Percentiles rank a stretch among this genome's conserved stretches.
phyloP scores from a whole-genome alignment of 176 grass and related monocot genomes.

The Hyparrhenia diplandra region DNA sequence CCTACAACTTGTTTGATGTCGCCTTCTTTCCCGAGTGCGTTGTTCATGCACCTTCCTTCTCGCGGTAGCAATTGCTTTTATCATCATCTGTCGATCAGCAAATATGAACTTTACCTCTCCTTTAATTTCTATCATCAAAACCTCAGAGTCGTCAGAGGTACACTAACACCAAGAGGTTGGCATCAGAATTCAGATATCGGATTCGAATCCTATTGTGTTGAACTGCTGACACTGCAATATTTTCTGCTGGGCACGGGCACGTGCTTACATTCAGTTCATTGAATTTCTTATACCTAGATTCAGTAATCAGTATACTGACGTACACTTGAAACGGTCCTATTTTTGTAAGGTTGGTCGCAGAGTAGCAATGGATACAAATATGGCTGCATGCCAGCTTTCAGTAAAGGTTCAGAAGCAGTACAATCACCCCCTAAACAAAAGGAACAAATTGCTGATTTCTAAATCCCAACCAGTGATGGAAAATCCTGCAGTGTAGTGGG shows the following conservation, averaged over 20 bases:
- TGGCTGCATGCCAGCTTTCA: neutral
- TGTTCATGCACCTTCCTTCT: neutral
- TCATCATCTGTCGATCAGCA: neutral
- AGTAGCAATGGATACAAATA: neutral
- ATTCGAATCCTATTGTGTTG: neutral
- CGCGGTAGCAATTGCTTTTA: neutral
- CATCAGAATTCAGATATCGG: neutral
- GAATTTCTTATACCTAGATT: neutral
- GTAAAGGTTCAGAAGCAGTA: neutral
- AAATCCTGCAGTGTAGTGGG: neutral
- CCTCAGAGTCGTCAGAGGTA: neutral
- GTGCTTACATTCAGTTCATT: neutral
- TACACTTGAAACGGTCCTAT: neutral
- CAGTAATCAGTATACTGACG: neutral
- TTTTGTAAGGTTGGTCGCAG: neutral
- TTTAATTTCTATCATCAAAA: neutral
- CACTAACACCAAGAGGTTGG: neutral
- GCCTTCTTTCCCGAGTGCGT: neutral
- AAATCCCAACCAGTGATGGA: neutral
- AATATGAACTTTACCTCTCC: neutral
- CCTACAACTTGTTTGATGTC: slow-evolving; percentile 31
- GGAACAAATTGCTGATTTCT: neutral
- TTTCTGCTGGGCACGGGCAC: neutral
- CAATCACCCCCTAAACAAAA: neutral
- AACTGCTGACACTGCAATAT: neutral